Base-by-base conservation (phyloP, 2,329 filamentous ascomycete species). In the Penicillium paneum region DNA sequence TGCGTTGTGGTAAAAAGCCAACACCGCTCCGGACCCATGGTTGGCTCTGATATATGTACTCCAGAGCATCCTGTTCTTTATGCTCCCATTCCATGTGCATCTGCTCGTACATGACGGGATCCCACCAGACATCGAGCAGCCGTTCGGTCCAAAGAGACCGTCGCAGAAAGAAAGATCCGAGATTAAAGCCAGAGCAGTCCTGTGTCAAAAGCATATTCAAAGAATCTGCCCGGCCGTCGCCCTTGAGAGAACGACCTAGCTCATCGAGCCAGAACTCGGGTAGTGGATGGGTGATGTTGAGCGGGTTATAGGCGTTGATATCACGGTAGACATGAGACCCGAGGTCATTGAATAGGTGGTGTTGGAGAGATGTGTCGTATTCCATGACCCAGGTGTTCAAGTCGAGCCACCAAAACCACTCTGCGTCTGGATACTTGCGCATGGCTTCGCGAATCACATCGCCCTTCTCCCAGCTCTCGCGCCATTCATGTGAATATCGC, bases 401-500 rank as follows among this genome's bases (percentile, higher is more conserved):
- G 73, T 99, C 94, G 54, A 99, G 81, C 93, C 94, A 99, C 94
- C 94, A 99, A 68, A 99, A 94, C 94, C 94, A 99, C 79, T 99
- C 93, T 32, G 93, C 94, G 60, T 96, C 83, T 28, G 94, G 94
- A 69, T 97, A 97, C 73, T 97, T 97, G 70, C 86, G 84, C 82
- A 99, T 87, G 41, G 88, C 86, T 57, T 90, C 89, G 57, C 93
- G 86, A 66, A 99, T 85, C 39, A 91, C 91, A 72, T 99, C 94
- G 57, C 97, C 92, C 79, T 97, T 99, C 76, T 99, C 94, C 94
- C 94, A 99, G 72, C 93, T 95, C 76, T 99, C 94, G 67, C 94
- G 85, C 94, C 94, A 99, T 76, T 99, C 94, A 76, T 99, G 94
- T 28, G 94, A 93, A 71, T 99, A 99, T 62, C 92, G 86, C 78